Evolutionary conservation across 2,329 filamentous ascomycete species (phyloP), one percentile per base, ranked within the genome.

Genomic region (Botrytis tulipae): DNA sequence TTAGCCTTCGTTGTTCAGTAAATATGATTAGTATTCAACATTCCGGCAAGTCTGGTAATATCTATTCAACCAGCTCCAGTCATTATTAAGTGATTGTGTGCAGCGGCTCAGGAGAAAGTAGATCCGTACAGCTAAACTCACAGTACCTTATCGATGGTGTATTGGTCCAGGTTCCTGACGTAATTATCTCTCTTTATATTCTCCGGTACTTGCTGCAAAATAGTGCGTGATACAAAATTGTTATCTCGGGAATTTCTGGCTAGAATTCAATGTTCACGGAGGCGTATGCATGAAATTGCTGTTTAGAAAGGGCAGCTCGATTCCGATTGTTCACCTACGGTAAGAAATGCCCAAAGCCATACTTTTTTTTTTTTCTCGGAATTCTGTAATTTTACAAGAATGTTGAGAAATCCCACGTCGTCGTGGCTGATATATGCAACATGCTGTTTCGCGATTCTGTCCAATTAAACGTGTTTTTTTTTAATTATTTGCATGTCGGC

Each of bases 71-170:
- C 44, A 22, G 22, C n/a, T 32, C 44, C 12, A 66, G 14, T 18
- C 29, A 16, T 6, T 35, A 8, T 44, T 10, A 22, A 37, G n/a
- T 14, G 12, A 48, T 1, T 25, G 12, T 10, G 0, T n/a, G 22
- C 42, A 66, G 20, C 82, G 48, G 82, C 83, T 78, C 76, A 29
- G 82, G 79, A 46, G 20, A 73, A 54, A 35, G 57, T 73, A 4
- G 14, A n/a, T 7, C 2, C 48, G 20, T 10, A 54, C 25, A 14
- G 25, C 25, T 14, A 14, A 51, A n/a, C 25, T n/a, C 12, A 51
- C 10, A 51, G 25, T 16, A 16, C n/a, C 25, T 0, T n/a, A n/a
- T 14, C 16, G 12, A 14, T n/a, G 25, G 12, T n/a, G 10, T 51
- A n/a, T n/a, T n/a, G 48, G 5, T 6, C 48, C 48, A 51, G 25